These are phyloP conservation scores for Boletus rubescentipes DNA, from an alignment of 768 basidiomycete species.

Conservation along the genomic window DNA sequence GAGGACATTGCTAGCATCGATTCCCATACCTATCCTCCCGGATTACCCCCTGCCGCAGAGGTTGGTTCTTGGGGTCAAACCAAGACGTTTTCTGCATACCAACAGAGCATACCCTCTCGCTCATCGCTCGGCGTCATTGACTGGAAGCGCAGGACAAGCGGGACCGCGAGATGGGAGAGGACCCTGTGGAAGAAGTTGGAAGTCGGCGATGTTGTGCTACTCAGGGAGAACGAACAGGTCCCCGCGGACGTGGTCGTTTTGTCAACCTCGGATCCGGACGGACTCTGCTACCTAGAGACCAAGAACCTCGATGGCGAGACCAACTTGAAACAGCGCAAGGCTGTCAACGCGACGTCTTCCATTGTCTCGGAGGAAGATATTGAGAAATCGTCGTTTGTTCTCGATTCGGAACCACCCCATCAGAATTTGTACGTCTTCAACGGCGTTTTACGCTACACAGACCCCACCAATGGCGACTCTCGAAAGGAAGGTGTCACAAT, in stretches of 20 bases:
- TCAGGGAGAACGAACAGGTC: conserved; percentile 93
- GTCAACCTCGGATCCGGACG: conserved; percentile 87
- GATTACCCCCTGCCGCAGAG: conserved; percentile 30
- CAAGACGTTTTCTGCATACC: conserved; percentile 46
- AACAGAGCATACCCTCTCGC: conserved; percentile 56
- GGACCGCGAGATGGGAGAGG: conserved; percentile 86
- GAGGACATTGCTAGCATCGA: conserved; percentile 72
- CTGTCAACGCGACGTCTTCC: conserved; percentile 70
- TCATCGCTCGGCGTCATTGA: conserved; percentile 76
- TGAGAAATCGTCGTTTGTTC: conserved; percentile 79
- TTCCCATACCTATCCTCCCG: conserved; percentile 64
- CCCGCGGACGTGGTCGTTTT: conserved; percentile 95
- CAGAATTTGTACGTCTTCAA: conserved; percentile 92
- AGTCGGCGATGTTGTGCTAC: conserved; percentile 91
- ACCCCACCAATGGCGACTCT: conserved; percentile 46
- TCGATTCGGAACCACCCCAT: conserved; percentile 93
- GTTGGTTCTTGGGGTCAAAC: conserved; percentile 35
- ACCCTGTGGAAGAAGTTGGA: conserved; percentile 99
- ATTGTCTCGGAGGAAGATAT: conserved; percentile 88
- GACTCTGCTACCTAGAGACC: conserved; percentile 93
- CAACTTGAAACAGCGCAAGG: conserved; percentile 85
- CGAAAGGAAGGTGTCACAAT: conserved; percentile 77
- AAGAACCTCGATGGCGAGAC: conserved; percentile 99
- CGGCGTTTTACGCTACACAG: conserved; percentile 76
- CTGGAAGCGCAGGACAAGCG: conserved; percentile 64